Base-by-base conservation (phyloP, 202 grass and related monocot genomes). In the Saccharum hybrid region DNA sequence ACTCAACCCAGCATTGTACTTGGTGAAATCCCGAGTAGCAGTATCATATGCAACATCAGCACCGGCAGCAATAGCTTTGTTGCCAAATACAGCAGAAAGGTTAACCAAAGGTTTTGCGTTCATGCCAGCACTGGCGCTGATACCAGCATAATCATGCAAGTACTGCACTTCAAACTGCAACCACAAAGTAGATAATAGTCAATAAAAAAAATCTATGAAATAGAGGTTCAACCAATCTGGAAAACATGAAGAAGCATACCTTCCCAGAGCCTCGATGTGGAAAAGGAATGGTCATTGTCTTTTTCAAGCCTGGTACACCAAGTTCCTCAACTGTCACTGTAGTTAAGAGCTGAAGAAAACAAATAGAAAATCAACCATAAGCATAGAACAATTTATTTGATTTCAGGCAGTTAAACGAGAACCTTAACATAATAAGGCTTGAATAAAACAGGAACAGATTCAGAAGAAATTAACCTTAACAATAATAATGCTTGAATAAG, bases 101-200 rank as follows among this genome's bases (percentile, higher is more conserved):
- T 91, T 97, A 73, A 97, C 80, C 21, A 91, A 34, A 37, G 95
- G 95, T 66, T 90, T 97, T 57, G 87, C 64, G 54, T 82, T 88
- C 85, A 97, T 68, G 51, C 90, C 90, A 81, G 91, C 18, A 68
- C 84, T 87, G 18, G 87, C 59, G 4, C 41, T 93, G 43, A 93
- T 77, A 57, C 92, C 95, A 22, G 92, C 88, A 51, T 94, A 94
- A 42, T 91, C 92, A 68, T 97, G 86, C 76, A 91, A 43, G 79
- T 93, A 97, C 82, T 97, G 95, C 56, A 97, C 12, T 82, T 97
- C 92, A 81, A 64, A 49, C 94, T 97, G 82, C 77, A 85, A 74
- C 26, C n/a, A 79, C 11, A 60, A 81, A 42, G 26, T 61, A 77
- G 61, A 86, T 70, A 57, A 86, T 70, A 57, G 12, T 72, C 37